A percentile compares a stretch with the other conserved stretches of the same genome.
Evolutionary conservation across 305 asterid genomes (phyloP).

Genomic region (Fraxinus sp.): DNA sequence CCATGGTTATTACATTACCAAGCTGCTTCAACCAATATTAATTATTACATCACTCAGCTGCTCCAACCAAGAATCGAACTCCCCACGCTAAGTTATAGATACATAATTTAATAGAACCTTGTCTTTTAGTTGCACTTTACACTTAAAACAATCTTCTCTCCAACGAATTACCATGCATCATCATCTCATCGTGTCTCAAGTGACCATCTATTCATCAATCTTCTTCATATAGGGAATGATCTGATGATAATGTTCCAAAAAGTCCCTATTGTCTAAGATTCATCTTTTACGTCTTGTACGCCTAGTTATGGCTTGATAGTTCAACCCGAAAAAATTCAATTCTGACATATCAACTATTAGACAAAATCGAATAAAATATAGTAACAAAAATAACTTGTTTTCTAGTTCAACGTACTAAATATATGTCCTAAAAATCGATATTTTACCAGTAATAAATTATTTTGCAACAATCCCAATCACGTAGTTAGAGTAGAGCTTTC

Average conservation of each 20-base stretch:
- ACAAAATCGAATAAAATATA: background rate
- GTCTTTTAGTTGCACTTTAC: background rate
- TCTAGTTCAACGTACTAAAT: background rate
- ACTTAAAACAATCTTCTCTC: background rate
- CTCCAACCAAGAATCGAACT: too few relatives aligned
- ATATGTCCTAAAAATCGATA: background rate
- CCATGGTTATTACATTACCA: too few relatives aligned
- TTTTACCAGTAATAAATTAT: background rate
- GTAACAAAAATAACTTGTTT: background rate
- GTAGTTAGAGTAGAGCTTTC: background rate
- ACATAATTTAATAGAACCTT: background rate
- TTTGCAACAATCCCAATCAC: background rate
- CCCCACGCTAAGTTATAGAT: too few relatives aligned
- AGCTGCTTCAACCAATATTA: too few relatives aligned
- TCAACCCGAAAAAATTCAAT: background rate
- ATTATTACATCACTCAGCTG: too few relatives aligned
- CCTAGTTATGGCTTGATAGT: background rate
- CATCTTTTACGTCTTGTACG: background rate
- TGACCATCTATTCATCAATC: background rate
- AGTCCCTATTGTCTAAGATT: background rate
- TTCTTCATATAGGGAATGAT: background rate
- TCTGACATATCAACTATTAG: background rate
- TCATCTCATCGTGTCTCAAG: background rate
- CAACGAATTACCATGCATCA: background rate
- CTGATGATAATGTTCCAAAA: background rate